A percentile compares a stretch with the other conserved stretches of the same genome.
Evolutionary conservation across 2,329 filamentous ascomycete genomes (phyloP).

Genomic region (Monilinia polystroma): DNA sequence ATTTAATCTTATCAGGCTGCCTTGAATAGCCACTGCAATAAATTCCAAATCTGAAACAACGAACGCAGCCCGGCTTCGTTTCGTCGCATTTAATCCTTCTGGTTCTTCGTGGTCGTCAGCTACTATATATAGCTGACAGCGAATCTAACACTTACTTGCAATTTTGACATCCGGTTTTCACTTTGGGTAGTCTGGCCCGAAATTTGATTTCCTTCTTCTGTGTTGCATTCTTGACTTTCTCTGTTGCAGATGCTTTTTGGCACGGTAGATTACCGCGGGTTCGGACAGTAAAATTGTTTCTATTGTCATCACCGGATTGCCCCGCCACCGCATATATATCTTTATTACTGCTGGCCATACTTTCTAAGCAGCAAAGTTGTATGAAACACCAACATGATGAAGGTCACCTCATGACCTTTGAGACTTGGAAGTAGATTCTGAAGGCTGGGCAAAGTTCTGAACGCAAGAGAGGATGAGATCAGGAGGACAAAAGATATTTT

Average conservation of each 20-base stretch:
- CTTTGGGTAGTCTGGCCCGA: constrained; percentile 21
- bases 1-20: background rate
- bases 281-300: background rate
- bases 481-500: background rate
- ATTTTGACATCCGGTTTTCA: constrained; percentile 25
- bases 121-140: background rate
- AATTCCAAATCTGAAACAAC: constrained; percentile 28
- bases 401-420: background rate
- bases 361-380: constrained; percentile 1
- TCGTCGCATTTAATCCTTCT: constrained; percentile 41
- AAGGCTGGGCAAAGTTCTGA: background rate
- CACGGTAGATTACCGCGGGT: too few species aligned
- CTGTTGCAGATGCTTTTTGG: background rate
- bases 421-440: background rate
- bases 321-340: background rate
- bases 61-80: constrained; percentile 27
- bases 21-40: constrained; percentile 30
- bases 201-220: constrained; percentile 13
- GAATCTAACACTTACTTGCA: constrained; percentile 25
- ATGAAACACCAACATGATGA: constrained; percentile 2
- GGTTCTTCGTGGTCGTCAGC: constrained; percentile 43
- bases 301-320: background rate
- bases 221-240: background rate
- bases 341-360: constrained; percentile 8
- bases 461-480: background rate